Evolutionary conservation across 2,329 filamentous ascomycete species (phyloP).

Genomic region (Beauveria pseudobassiana): DNA sequence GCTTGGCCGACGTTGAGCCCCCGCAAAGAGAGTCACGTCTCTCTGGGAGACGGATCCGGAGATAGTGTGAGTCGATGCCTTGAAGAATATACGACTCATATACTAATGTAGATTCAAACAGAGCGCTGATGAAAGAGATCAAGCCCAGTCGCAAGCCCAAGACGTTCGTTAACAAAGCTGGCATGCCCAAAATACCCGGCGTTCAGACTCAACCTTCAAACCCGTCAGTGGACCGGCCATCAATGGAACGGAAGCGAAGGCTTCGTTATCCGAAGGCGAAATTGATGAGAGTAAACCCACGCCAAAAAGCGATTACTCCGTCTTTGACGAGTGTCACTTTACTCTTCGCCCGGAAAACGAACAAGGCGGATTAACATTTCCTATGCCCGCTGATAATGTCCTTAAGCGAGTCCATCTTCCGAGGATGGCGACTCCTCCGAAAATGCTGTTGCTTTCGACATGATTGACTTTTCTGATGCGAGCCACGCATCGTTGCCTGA

Average conservation of each 20-base stretch:
- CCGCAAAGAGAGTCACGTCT: not conserved
- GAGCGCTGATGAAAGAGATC: not conserved
- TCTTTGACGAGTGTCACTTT: not conserved
- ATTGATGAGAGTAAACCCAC: not conserved
- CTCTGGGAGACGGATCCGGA: not conserved
- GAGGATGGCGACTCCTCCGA: not conserved
- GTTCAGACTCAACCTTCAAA: no score
- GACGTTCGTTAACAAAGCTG: not conserved
- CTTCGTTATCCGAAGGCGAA: not conserved
- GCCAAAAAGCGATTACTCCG: no score
- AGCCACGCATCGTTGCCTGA: no score
- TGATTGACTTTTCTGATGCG: not conserved
- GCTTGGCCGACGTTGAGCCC: not conserved
- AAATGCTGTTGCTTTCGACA: not conserved
- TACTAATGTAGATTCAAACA: not conserved
- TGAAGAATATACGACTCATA: not conserved
- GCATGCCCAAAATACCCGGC: not conserved
- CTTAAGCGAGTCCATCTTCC: not conserved
- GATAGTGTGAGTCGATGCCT: not conserved
- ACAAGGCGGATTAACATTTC: not conserved
- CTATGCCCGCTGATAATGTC: not conserved
- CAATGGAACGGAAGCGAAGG: not conserved
- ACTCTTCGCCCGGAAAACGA: not conserved
- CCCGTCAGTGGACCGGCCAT: no score
- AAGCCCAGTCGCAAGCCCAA: not conserved